Conservation (phyloP, 176 grass and related monocot genomes). For the barley (Hordeum vulgare) region DNA sequence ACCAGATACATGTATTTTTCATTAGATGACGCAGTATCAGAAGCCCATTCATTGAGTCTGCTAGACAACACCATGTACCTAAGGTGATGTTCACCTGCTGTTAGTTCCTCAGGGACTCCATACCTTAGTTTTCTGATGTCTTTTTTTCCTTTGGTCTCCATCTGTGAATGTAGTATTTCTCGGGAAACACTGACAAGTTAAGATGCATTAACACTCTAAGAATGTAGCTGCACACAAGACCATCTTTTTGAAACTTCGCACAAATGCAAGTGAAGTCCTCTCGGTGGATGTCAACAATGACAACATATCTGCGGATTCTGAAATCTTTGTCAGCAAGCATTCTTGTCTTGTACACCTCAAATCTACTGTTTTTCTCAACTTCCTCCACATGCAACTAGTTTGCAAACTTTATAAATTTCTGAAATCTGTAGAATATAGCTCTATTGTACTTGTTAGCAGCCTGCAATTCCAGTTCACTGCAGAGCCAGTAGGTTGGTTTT, state of each 20-base stretch:
- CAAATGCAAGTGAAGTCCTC: neutral
- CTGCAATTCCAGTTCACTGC: too few species aligned
- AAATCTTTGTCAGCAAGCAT: accelerated
- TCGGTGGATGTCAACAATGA: accelerated
- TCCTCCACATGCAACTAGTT: neutral
- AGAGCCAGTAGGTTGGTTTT: too few species aligned
- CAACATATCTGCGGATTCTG: neutral
- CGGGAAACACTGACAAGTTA: neutral
- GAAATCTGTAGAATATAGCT: too few species aligned
- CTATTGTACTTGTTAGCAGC: too few species aligned
- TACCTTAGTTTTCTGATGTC: neutral
- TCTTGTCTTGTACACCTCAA: neutral
- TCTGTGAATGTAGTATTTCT: neutral
- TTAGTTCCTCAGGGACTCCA: neutral
- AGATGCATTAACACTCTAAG: neutral
- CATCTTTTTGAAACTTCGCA: neutral
- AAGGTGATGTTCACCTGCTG: neutral
- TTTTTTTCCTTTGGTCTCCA: neutral
- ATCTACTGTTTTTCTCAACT: neutral
- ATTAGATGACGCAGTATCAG: neutral
- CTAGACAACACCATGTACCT: neutral
- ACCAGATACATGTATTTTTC: neutral
- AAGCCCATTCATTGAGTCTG: neutral
- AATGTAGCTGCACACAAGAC: too few species aligned
- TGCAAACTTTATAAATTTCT: too few species aligned